These are phyloP conservation scores for Aegle marmelos DNA, from an alignment of 345 rosid genomes.

Conservation along the genomic window DNA sequence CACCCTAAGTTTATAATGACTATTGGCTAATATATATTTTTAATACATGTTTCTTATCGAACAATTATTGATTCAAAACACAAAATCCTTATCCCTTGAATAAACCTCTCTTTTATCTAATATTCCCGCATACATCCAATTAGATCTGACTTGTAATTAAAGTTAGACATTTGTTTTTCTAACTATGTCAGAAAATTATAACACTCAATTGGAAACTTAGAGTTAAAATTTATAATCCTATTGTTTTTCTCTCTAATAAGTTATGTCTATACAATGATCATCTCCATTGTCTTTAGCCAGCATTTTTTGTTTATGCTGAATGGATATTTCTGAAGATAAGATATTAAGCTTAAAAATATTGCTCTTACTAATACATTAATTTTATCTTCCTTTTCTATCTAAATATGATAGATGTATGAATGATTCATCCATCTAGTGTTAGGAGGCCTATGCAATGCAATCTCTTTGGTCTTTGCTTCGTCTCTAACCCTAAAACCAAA, in stretches of 20 bases:
- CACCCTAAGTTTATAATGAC: too few species aligned
- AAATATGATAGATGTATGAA: too few species aligned
- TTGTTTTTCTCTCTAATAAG: not conserved
- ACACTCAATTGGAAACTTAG: not conserved
- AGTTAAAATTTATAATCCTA: not conserved
- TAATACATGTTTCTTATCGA: too few species aligned
- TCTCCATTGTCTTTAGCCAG: not conserved
- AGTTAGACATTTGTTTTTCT: not conserved
- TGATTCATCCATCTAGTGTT: not conserved
- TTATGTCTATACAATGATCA: not conserved
- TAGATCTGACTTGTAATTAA: not conserved
- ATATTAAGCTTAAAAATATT: not conserved
- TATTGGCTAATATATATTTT: too few species aligned
- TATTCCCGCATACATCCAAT: not conserved
- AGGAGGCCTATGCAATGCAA: not conserved
- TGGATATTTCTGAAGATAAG: slow-evolving; percentile 4
- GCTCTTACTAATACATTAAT: not conserved
- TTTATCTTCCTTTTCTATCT: not conserved
- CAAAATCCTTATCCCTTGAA: too few species aligned
- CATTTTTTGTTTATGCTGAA: not conserved
- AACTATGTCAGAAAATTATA: not conserved
- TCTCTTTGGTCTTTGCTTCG: not conserved
- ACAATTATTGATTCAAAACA: too few species aligned
- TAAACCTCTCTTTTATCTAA: too few species aligned
- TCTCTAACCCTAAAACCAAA: not conserved